A percentile compares a stretch with the other conserved stretches of the same genome.
Conservation (phyloP, 139 green algal genomes). For the Ulvella scutata region DNA sequence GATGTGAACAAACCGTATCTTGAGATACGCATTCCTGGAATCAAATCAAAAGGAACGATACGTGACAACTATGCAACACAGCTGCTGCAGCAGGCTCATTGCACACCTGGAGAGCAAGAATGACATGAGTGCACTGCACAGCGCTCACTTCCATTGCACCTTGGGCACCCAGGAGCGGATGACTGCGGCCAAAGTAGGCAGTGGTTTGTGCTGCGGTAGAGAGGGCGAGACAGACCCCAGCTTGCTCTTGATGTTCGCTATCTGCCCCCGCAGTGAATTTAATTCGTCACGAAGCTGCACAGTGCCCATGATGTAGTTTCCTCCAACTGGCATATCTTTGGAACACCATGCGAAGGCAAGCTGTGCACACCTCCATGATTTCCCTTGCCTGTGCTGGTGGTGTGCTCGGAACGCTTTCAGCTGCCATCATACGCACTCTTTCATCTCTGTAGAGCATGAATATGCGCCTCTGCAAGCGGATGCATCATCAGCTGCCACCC, state of each 20-base stretch:
- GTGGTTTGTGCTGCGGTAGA: background rate
- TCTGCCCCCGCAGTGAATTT: background rate
- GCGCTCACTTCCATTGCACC: background rate
- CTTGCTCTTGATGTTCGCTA: background rate
- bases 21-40: too few species aligned
- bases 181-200: background rate
- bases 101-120: too few species aligned
- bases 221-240: background rate
- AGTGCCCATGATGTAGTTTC: background rate
- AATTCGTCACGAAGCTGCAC: background rate
- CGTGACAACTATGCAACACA: too few species aligned
- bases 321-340: background rate
- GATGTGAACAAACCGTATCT: too few species aligned
- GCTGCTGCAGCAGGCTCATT: too few species aligned
- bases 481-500: background rate
- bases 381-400: background rate
- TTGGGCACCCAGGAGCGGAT: background rate
- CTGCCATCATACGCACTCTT: background rate
- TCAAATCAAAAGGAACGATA: too few species aligned
- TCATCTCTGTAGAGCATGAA: background rate
- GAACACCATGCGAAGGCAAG: background rate
- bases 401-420: background rate
- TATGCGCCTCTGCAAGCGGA: background rate
- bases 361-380: background rate
- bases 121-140: too few species aligned